Conservation (phyloP, 805 yeast genomes). For the Hemisphaericaspora nanyangensis region DNA sequence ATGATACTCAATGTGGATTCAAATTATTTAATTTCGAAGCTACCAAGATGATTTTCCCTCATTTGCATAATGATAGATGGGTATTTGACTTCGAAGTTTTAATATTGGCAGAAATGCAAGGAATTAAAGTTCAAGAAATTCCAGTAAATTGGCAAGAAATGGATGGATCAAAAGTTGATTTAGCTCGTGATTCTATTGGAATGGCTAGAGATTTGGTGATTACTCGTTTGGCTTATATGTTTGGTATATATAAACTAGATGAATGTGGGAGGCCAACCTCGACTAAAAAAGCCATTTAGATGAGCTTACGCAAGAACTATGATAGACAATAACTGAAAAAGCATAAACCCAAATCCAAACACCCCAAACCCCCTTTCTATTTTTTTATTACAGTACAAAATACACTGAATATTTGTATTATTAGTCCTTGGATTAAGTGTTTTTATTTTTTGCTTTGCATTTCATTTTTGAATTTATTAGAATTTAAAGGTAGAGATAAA, state of each 20-base stretch:
- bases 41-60: constrained; percentile 66
- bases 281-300: too few relatives aligned
- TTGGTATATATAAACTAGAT: constrained; percentile 67
- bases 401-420: too few relatives aligned
- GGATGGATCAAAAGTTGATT: constrained; percentile 88
- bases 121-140: constrained; percentile 66
- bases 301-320: too few relatives aligned
- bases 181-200: constrained; percentile 82
- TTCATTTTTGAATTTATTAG: too few relatives aligned
- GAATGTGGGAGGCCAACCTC: constrained; percentile 9
- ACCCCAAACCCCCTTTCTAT: too few relatives aligned
- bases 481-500: too few relatives aligned
- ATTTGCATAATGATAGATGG: constrained; percentile 97
- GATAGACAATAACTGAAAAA: too few relatives aligned
- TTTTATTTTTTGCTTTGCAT: too few relatives aligned
- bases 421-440: too few relatives aligned
- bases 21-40: constrained; percentile 81
- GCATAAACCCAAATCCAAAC: too few relatives aligned
- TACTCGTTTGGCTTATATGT: constrained; percentile 66
- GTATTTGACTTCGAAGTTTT: constrained; percentile 94
- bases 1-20: constrained; percentile 97
- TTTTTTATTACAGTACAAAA: too few relatives aligned
- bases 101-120: constrained; percentile 70
- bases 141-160: constrained; percentile 97
- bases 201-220: constrained; percentile 95